Percentiles rank a stretch among this genome's conserved stretches.
phyloP scores from a whole-genome alignment of 306 rosid species.

The Spatholobus suberectus region DNA sequence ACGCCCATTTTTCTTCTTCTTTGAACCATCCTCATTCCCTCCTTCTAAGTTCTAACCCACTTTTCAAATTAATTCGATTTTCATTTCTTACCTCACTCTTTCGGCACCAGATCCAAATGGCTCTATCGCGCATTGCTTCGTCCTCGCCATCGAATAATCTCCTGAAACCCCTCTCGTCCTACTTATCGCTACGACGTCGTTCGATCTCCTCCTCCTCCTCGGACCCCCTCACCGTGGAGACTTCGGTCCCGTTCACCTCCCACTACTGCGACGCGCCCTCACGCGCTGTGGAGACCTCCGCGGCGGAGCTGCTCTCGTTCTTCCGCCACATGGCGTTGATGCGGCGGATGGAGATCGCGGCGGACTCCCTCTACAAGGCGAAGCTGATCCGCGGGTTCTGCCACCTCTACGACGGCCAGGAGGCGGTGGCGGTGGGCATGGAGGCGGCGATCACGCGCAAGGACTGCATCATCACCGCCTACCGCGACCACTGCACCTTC shows the following conservation, averaged over 20 bases:
- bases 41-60: background rate
- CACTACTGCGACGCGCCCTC: constrained; percentile 73
- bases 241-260: constrained; percentile 74
- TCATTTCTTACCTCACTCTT: background rate
- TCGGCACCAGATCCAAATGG: constrained; percentile 54
- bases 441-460: constrained; percentile 75
- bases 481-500: constrained; percentile 82
- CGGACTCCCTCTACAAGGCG: constrained; percentile 86
- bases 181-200: constrained; percentile 53
- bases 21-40: background rate
- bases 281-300: constrained; percentile 64
- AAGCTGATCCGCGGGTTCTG: constrained; percentile 90
- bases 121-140: constrained; percentile 54
- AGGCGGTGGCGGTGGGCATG: constrained; percentile 90
- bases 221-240: constrained; percentile 64
- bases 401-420: constrained; percentile 92
- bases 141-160: constrained; percentile 42
- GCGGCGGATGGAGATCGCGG: constrained; percentile 94
- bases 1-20: background rate
- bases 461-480: constrained; percentile 76
- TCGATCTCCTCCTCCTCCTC: constrained; percentile 53
- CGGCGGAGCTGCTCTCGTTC: constrained; percentile 65
- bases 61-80: background rate
- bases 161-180: constrained; percentile 53
- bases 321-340: constrained; percentile 71